Evolutionary conservation across 2,329 filamentous ascomycete genomes (phyloP).

Genomic region (Chaetomium strumarium): DNA sequence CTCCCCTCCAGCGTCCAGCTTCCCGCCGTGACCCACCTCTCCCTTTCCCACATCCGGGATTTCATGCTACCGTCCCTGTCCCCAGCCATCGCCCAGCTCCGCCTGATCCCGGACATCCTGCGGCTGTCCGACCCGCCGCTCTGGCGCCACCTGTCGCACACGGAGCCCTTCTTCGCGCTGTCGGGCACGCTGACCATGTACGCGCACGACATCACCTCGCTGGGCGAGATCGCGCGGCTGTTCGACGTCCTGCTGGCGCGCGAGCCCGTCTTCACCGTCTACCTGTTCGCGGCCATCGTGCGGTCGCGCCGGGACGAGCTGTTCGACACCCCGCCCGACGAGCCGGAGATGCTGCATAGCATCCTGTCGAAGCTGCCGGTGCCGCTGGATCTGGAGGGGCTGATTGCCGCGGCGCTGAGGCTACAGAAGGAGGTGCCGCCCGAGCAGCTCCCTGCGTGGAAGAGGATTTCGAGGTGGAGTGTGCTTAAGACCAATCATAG

Average conservation of each 20-base stretch:
- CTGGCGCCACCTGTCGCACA: slow-evolving; percentile 66
- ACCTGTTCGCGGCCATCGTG: slow-evolving; percentile 86
- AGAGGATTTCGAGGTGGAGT: slow-evolving; percentile 64
- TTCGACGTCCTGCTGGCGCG: slow-evolving; percentile 88
- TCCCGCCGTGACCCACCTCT: slow-evolving; percentile 69
- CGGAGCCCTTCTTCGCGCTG: slow-evolving; percentile 86
- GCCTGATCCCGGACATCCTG: slow-evolving; percentile 78
- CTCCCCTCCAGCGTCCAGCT: slow-evolving; percentile 58
- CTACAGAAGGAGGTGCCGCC: slow-evolving; percentile 67
- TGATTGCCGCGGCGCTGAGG: slow-evolving; percentile 60
- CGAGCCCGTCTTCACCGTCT: slow-evolving; percentile 83
- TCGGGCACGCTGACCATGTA: slow-evolving; percentile 94
- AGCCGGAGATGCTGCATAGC: slow-evolving; percentile 88
- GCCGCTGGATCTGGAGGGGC: slow-evolving; percentile 70
- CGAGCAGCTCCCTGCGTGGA: slow-evolving; percentile 65
- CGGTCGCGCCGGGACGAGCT: slow-evolving; percentile 75
- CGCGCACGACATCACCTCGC: slow-evolving; percentile 89
- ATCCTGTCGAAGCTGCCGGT: slow-evolving; percentile 81
- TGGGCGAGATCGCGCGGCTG: slow-evolving; percentile 78
- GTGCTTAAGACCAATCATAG: slow-evolving; percentile 70
- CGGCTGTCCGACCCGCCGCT: slow-evolving; percentile 64
- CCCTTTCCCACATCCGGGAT: slow-evolving; percentile 84
- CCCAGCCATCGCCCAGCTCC: slow-evolving; percentile 78
- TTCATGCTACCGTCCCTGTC: slow-evolving; percentile 91
- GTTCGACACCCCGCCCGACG: slow-evolving; percentile 74